phyloP scores from a whole-genome alignment of 169 alveolate species.

The Eimeria mitis region DNA sequence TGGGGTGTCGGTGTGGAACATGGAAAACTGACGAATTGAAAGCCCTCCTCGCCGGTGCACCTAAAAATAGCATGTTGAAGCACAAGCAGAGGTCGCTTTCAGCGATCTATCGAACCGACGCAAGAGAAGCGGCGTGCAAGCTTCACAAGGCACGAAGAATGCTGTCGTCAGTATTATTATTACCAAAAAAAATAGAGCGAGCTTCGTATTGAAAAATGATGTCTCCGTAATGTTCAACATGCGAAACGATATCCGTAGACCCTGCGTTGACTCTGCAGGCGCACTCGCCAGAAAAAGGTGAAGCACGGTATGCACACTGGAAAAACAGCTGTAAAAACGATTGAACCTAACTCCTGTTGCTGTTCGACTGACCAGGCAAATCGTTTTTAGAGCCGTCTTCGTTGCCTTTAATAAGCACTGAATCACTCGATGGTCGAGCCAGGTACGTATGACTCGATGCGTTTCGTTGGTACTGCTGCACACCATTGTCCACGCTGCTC shows the following conservation, averaged over 20 bases:
- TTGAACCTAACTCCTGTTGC: background rate
- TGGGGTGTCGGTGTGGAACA: slow-evolving; percentile 85
- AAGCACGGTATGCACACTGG: background rate
- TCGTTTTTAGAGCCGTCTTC: background rate
- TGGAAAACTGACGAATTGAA: slow-evolving; percentile 80
- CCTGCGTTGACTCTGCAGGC: slow-evolving; percentile 5
- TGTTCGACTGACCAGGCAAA: background rate
- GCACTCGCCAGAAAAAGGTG: background rate
- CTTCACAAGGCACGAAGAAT: background rate
- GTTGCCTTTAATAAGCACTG: slow-evolving; percentile 52
- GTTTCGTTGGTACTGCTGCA: slow-evolving; percentile 37
- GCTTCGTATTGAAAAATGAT: slow-evolving; percentile 84
- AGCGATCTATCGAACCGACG: background rate
- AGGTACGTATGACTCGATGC: slow-evolving; percentile 60
- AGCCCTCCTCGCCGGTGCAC: slow-evolving; percentile 77
- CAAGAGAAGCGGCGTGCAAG: background rate
- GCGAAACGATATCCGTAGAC: slow-evolving; percentile 84
- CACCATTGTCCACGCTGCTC: slow-evolving; percentile 2
- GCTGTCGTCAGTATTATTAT: background rate
- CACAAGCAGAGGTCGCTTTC: background rate
- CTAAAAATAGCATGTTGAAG: slow-evolving; percentile 30
- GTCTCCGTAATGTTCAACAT: slow-evolving; percentile 85
- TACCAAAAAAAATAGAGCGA: slow-evolving; percentile 83
- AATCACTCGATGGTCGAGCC: slow-evolving; percentile 65
- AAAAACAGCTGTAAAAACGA: background rate